Evolutionary conservation across 75 land plant species (phyloP), one percentile per base, ranked within the genome.

Genomic region (Pinus tabuliformis): DNA sequence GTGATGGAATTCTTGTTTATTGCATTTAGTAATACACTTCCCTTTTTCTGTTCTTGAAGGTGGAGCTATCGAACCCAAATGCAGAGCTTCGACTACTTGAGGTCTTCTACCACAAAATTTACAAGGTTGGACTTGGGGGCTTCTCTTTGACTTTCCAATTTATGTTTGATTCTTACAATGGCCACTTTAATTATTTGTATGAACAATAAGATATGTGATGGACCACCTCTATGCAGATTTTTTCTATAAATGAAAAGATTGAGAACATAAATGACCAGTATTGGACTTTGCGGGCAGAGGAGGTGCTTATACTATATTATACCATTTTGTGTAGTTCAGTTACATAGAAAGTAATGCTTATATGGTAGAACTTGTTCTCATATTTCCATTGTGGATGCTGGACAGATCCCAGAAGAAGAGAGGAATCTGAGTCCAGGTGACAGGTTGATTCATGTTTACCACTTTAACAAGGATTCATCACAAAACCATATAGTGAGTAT

Each of bases 201-300:
- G 58, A 22, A 52, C 56, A 21, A 39, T 24, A 45, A 22, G 61
- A 62, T 36, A 39, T 24, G 60, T 45, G 64, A 61, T 77, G 39
- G 71, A 56, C 79, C 61, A 9, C 54, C 37, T 62, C 37, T 72
- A 14, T 71, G 49, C 83, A 81, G 83, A 70, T 81, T 49, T 81
- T 81, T 61, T 57, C 70, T 28, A n/a, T 64, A 52, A 77, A 78
- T 77, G 83, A 81, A 74, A 81, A 81, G 75, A 81, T 81, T 58
- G 83, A 81, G 62, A 77, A 81, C 62, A 81, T 81, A 37, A 81
- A 81, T 72, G 83, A 81, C 54, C 80, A 81, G 22, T 81, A 81
- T 59, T 81, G 83, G 83, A 81, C 80, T 18, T 57, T 81, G 42
- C 70, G 83, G 24, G 83, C 75, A n/a, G 83, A 81, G 73, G 83